Percentiles rank a stretch among this genome's conserved stretches.
phyloP scores from a whole-genome alignment of 73 alveolate species.

The Paramecium sexaurelia region DNA sequence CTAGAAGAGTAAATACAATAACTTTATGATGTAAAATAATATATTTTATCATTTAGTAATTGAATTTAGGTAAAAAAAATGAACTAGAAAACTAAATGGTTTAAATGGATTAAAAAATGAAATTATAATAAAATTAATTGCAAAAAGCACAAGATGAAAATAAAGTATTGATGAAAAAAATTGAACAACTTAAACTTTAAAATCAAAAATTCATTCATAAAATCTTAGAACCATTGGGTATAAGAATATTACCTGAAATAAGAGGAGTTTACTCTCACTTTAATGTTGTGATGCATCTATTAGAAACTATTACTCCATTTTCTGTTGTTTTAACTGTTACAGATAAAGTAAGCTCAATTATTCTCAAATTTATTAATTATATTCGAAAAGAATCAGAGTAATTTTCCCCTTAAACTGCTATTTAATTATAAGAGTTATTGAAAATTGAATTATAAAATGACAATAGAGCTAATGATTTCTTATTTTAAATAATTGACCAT shows the following conservation, averaged over 20 bases:
- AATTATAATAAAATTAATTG: not conserved
- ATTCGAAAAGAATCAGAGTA: not conserved
- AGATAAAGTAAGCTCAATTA: not conserved
- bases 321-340: not conserved
- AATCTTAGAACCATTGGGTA: not conserved
- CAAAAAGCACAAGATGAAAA: not conserved
- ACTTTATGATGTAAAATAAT: not conserved
- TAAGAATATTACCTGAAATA: not conserved
- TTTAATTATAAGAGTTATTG: not conserved
- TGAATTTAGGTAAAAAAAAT: constrained; percentile 10
- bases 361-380: not conserved
- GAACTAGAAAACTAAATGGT: not conserved
- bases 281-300: constrained; percentile 27
- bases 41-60: not conserved
- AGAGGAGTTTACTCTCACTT: not conserved
- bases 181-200: not conserved
- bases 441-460: constrained; percentile 32
- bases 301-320: not conserved
- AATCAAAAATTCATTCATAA: not conserved
- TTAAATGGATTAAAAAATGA: not conserved
- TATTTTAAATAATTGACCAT: constrained; percentile 34
- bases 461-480: constrained; percentile 43
- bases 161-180: not conserved
- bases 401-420: not conserved
- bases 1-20: not conserved